A percentile compares a stretch with the other conserved stretches of the same genome.
These are phyloP conservation scores for Cladophialophora bantiana DNA, from an alignment of 2,329 filamentous ascomycete genomes.

Conservation along the genomic window DNA sequence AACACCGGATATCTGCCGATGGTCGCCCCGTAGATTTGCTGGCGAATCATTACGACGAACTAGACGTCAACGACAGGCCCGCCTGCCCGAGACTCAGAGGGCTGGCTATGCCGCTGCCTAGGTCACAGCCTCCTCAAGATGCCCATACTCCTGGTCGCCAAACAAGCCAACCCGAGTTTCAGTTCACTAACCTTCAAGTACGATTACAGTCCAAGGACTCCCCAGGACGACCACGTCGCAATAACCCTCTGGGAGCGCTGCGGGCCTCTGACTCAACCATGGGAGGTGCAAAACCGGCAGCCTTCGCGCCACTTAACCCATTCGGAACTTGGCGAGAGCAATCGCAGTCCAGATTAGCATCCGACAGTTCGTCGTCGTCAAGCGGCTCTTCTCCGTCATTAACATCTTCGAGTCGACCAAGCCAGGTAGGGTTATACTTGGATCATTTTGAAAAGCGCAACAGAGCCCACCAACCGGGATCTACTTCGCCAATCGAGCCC, in stretches of 20 bases:
- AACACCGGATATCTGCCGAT: constrained; percentile 23
- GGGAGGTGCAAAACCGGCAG: neutral
- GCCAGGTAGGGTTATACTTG: neutral
- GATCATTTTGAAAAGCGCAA: neutral
- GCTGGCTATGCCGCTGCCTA: neutral
- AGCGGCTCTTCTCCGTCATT: neutral
- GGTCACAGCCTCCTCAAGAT: neutral
- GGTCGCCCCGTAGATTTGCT: constrained; percentile 20
- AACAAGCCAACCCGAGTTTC: neutral
- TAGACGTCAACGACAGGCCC: neutral
- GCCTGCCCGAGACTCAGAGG: neutral
- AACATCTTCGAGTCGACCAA: neutral
- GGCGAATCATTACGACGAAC: constrained; percentile 17
- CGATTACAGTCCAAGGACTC: neutral
- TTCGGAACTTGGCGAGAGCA: neutral
- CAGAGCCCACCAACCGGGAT: neutral
- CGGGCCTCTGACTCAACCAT: neutral
- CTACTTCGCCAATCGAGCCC: neutral
- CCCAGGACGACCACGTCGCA: neutral
- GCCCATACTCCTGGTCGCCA: neutral
- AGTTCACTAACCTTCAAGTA: neutral
- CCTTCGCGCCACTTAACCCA: neutral
- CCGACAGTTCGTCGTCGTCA: neutral
- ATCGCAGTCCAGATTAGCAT: neutral
- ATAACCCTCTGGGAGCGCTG: neutral